Conservation (phyloP, 2,329 filamentous ascomycete genomes). For the Colletotrichum tofieldiae region DNA sequence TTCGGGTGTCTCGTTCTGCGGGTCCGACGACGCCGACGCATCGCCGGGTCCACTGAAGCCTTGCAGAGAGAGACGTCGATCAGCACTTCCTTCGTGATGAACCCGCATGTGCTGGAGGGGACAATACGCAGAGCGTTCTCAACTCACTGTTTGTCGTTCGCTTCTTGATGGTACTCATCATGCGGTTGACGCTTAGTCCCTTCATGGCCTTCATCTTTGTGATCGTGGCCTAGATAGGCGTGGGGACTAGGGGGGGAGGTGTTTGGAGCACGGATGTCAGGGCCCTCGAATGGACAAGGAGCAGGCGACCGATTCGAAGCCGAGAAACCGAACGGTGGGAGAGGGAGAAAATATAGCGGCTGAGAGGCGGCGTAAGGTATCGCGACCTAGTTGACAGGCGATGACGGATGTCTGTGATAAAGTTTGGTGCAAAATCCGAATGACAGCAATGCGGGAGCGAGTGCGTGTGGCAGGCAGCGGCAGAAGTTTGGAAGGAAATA, state of each 20-base stretch:
- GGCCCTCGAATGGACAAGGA: background rate
- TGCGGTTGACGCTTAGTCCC: slow-evolving; percentile 69
- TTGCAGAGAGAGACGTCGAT: slow-evolving; percentile 34
- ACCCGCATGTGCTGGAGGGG: background rate
- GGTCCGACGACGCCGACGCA: slow-evolving; percentile 44
- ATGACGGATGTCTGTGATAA: slow-evolving; percentile 18
- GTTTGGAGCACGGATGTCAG: slow-evolving; percentile 11
- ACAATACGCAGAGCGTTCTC: background rate
- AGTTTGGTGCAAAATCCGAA: slow-evolving; percentile 10
- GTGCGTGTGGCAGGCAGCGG: slow-evolving; percentile 18
- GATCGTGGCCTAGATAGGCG: slow-evolving; percentile 9
- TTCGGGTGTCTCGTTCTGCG: slow-evolving; percentile 74
- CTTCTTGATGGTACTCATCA: slow-evolving; percentile 70
- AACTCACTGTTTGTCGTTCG: slow-evolving; percentile 52
- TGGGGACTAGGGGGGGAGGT: background rate
- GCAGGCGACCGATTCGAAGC: background rate
- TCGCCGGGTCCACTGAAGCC: slow-evolving; percentile 43
- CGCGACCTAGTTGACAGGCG: background rate
- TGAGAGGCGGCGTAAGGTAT: background rate
- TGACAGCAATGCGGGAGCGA: slow-evolving; percentile 13
- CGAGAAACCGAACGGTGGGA: background rate
- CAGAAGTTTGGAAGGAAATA: slow-evolving; percentile 25
- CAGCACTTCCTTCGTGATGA: slow-evolving; percentile 33
- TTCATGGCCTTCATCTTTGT: slow-evolving; percentile 63
- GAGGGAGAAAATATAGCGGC: background rate